Evolutionary conservation across 768 basidiomycete genomes (phyloP).

Genomic region (Symmetrospora coprosmae): DNA sequence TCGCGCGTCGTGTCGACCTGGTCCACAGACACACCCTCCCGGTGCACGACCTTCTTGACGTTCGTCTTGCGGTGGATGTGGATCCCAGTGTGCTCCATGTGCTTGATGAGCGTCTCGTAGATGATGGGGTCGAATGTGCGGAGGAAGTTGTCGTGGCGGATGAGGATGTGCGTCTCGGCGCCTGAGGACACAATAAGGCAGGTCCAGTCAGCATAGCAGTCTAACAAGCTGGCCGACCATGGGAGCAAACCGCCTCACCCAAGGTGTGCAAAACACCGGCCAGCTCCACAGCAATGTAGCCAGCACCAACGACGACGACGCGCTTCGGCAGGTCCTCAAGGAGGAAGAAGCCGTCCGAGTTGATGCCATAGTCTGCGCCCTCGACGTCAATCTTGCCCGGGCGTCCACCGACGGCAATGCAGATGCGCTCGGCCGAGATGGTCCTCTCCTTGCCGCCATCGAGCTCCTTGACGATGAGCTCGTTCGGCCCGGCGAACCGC

Average conservation of each 20-base stretch:
- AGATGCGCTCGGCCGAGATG: slow-evolving; percentile 61
- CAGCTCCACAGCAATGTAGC: slow-evolving; percentile 94
- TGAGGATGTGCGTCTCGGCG: slow-evolving; percentile 79
- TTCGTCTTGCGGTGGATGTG: slow-evolving; percentile 66
- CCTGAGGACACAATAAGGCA: no score
- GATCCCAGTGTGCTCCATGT: slow-evolving; percentile 93
- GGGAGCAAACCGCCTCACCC: no score
- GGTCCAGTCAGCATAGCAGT: not conserved
- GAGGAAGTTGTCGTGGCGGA: slow-evolving; percentile 75
- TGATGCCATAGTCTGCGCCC: slow-evolving; percentile 76
- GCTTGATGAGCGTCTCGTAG: slow-evolving; percentile 66
- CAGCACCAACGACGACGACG: slow-evolving; percentile 87
- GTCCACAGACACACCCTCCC: slow-evolving; percentile 18
- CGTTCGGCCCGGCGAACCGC: slow-evolving; percentile 52
- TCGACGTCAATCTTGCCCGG: slow-evolving; percentile 65
- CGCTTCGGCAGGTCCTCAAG: slow-evolving; percentile 79
- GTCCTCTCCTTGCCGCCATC: slow-evolving; percentile 54
- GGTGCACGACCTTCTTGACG: slow-evolving; percentile 48
- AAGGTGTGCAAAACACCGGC: slow-evolving; percentile 85
- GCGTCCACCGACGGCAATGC: slow-evolving; percentile 71
- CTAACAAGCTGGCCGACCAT: not conserved
- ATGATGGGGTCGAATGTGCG: slow-evolving; percentile 81
- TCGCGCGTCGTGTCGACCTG: slow-evolving; percentile 27
- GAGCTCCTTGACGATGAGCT: slow-evolving; percentile 56
- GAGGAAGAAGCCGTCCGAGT: slow-evolving; percentile 93